Percentiles rank a stretch among this genome's conserved stretches.
phyloP scores from a whole-genome alignment of 1,284 basidiomycete genomes.

The Austroboletus rostrupii region DNA sequence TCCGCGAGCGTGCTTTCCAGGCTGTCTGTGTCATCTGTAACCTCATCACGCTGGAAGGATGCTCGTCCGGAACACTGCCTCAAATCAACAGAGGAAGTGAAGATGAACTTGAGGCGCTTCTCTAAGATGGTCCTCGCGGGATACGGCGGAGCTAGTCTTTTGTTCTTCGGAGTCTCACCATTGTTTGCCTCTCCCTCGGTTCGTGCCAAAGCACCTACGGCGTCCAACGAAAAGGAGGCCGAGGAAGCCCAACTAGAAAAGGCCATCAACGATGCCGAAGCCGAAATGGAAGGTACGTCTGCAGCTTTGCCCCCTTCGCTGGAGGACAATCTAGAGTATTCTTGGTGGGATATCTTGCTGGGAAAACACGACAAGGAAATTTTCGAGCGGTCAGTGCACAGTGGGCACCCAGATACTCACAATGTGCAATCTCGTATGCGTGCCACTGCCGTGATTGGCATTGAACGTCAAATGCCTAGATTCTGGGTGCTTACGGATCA shows the following conservation, averaged over 20 bases:
- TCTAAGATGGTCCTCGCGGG: slow-evolving; percentile 78
- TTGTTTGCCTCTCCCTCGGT: slow-evolving; percentile 29
- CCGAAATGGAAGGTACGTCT: slow-evolving; percentile 50
- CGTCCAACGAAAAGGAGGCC: slow-evolving; percentile 38
- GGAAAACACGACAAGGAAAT: slow-evolving; percentile 78
- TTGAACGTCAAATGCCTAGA: slow-evolving; percentile 68
- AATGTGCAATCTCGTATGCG: slow-evolving; percentile 38
- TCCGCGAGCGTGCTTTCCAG: slow-evolving; percentile 28
- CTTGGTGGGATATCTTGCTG: slow-evolving; percentile 77
- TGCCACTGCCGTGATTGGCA: slow-evolving; percentile 55
- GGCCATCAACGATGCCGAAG: slow-evolving; percentile 67
- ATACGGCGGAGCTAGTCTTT: slow-evolving; percentile 71
- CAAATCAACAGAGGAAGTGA: slow-evolving; percentile 51
- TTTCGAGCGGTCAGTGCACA: slow-evolving; percentile 55
- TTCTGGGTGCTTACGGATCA: slow-evolving; percentile 82
- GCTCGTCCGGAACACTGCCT: slow-evolving; percentile 25
- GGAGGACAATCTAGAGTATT: slow-evolving; percentile 40
- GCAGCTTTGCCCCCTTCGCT: slow-evolving; percentile 20
- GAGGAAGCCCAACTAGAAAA: slow-evolving; percentile 61
- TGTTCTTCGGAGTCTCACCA: slow-evolving; percentile 72
- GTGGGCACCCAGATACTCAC: slow-evolving; percentile 22
- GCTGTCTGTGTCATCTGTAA: slow-evolving; percentile 29
- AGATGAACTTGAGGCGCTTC: slow-evolving; percentile 63
- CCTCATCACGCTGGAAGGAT: slow-evolving; percentile 27
- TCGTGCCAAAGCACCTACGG: slow-evolving; percentile 23